phyloP scores from a whole-genome alignment of 2,329 filamentous ascomycete genomes.

The Aspergillus sp. region DNA sequence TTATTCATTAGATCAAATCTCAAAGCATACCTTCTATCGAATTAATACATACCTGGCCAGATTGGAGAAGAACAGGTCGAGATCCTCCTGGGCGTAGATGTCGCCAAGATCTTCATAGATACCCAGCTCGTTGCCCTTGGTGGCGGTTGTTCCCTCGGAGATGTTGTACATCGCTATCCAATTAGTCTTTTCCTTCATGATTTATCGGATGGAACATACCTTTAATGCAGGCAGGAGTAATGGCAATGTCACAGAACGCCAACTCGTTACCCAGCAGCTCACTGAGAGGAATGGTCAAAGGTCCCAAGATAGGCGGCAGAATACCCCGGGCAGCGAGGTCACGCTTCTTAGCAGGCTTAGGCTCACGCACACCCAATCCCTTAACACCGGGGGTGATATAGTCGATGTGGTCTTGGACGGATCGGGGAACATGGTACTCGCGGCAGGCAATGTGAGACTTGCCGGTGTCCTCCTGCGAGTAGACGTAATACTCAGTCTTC shows the following conservation, averaged over 20 bases:
- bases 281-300: conserved; percentile 18
- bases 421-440: conserved; percentile 47
- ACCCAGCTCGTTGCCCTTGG: conserved; percentile 39
- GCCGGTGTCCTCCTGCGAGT: conserved; percentile 34
- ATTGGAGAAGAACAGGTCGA: conserved; percentile 37
- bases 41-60: conserved; percentile 23
- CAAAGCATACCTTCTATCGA: not conserved
- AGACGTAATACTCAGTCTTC: conserved; percentile 50
- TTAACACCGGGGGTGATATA: conserved; percentile 50
- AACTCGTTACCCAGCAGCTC: conserved; percentile 11
- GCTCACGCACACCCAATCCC: conserved; percentile 22
- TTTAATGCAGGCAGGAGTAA: conserved; percentile 40
- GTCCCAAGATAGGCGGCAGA: conserved; percentile 19
- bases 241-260: conserved; percentile 22
- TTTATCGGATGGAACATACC: conserved; percentile 12
- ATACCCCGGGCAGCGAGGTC: conserved; percentile 13
- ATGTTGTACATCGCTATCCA: conserved; percentile 40
- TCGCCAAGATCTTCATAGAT: conserved; percentile 45
- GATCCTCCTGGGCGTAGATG: conserved; percentile 41
- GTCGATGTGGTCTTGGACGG: conserved; percentile 48
- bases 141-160: conserved; percentile 32
- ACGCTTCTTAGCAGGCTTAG: conserved; percentile 10
- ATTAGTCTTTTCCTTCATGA: conserved; percentile 2
- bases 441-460: conserved; percentile 30
- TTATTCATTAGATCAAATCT: conserved; percentile 7